phyloP scores from a whole-genome alignment of 768 basidiomycete species.

The Termitomyces sp. region DNA sequence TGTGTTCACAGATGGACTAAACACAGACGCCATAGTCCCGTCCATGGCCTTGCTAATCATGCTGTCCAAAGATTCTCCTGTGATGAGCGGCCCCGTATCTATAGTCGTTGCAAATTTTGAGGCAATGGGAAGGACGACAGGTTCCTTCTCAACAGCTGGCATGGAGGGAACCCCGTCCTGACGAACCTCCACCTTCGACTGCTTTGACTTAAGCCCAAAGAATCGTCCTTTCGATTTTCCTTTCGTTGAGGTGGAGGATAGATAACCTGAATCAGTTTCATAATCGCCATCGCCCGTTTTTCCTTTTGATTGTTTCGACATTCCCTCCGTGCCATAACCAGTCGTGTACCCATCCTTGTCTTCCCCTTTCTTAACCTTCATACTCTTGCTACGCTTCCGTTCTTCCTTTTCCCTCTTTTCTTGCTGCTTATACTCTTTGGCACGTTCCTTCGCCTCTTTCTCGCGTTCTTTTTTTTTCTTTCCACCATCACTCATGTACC shows the following conservation, averaged over 20 bases:
- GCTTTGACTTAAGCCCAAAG: conserved; percentile 37
- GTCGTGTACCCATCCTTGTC: conserved; percentile 13
- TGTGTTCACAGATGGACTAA: background rate
- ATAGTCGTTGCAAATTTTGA: conserved; percentile 39
- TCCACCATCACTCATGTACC: conserved; percentile 42
- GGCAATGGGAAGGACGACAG: conserved; percentile 40
- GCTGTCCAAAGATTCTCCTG: conserved; percentile 8
- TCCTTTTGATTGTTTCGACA: conserved; percentile 20
- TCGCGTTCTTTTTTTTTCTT: conserved; percentile 27
- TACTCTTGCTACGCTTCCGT: conserved; percentile 29
- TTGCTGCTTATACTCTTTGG: conserved; percentile 21
- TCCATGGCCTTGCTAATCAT: conserved; percentile 6
- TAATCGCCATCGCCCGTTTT: conserved; percentile 27
- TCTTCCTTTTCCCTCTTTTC: conserved; percentile 25
- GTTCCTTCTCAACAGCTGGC: conserved; percentile 21
- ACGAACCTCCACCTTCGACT: conserved; percentile 30
- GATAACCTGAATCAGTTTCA: conserved; percentile 34
- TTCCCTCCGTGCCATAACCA: conserved; percentile 26
- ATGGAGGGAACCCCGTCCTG: conserved; percentile 21
- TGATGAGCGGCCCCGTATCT: conserved; percentile 3
- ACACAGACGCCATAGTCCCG: background rate
- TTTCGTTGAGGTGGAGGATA: conserved; percentile 23
- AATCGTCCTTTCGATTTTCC: conserved; percentile 36
- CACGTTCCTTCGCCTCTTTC: conserved; percentile 18
- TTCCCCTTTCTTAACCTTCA: conserved; percentile 17